Conservation (phyloP, 2,329 filamentous ascomycete species). For the Alternaria conjuncta region DNA sequence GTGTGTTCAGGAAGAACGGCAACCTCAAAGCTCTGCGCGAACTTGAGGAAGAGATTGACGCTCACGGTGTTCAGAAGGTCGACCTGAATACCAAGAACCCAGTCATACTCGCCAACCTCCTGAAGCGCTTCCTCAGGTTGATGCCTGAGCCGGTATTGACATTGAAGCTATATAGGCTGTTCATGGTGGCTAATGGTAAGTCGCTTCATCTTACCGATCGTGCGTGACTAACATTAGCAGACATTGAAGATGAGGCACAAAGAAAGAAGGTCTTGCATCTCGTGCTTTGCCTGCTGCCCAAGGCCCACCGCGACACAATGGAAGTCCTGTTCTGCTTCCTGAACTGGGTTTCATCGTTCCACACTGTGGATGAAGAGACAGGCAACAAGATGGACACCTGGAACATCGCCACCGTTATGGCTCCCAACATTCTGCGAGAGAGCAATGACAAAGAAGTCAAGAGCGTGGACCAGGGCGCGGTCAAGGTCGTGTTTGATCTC, state of each 20-base stretch:
- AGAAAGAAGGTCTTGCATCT: slow-evolving; percentile 86
- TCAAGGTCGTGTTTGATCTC: slow-evolving; percentile 88
- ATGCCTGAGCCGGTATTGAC: slow-evolving; percentile 94
- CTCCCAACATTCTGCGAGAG: slow-evolving; percentile 89
- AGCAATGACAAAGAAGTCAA: slow-evolving; percentile 55
- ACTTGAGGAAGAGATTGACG: slow-evolving; percentile 83
- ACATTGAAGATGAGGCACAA: slow-evolving; percentile 81
- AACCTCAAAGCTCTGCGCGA: slow-evolving; percentile 95
- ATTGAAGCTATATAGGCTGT: slow-evolving; percentile 90
- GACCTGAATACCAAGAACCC: slow-evolving; percentile 89
- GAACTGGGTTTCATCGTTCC: slow-evolving; percentile 97
- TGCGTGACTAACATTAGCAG: slow-evolving; percentile 45
- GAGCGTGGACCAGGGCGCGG: slow-evolving; percentile 91
- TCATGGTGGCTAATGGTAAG: slow-evolving; percentile 83
- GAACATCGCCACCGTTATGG: slow-evolving; percentile 96
- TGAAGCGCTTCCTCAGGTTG: slow-evolving; percentile 95
- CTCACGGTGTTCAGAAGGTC: slow-evolving; percentile 81
- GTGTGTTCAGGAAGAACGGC: slow-evolving; percentile 98
- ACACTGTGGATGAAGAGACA: slow-evolving; percentile 93
- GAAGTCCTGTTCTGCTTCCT: slow-evolving; percentile 96
- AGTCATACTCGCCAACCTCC: slow-evolving; percentile 88
- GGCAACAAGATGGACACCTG: slow-evolving; percentile 99
- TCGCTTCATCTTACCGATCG: neutral
- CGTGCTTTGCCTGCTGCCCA: slow-evolving; percentile 89
- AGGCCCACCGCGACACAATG: slow-evolving; percentile 89